phyloP scores from a whole-genome alignment of 768 basidiomycete genomes.

The Xerocomus potaroensis region DNA sequence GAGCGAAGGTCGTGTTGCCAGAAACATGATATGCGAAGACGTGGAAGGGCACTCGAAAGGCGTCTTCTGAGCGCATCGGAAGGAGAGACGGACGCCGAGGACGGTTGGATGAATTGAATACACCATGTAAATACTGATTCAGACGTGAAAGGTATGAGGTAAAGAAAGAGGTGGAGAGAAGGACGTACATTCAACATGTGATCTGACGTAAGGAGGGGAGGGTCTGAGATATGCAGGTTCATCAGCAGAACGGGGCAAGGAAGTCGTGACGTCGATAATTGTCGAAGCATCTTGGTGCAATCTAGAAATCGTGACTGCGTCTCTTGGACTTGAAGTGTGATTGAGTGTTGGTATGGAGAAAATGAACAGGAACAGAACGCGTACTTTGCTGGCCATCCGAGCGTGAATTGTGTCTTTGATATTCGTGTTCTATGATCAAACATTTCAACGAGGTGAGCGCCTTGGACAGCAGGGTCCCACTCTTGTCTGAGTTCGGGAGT shows the following conservation, averaged over 20 bases:
- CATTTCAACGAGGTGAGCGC: conserved; percentile 76
- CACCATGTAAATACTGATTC: conserved; percentile 86
- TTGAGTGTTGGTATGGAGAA: conserved; percentile 7
- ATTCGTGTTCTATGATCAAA: conserved; percentile 84
- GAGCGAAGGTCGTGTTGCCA: conserved; percentile 94
- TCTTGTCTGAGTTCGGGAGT: conserved; percentile 87
- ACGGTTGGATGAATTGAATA: conserved; percentile 60
- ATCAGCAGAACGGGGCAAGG: conserved; percentile 85
- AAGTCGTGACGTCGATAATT: conserved; percentile 87
- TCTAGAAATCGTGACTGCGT: conserved; percentile 90
- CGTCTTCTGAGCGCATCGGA: conserved; percentile 34
- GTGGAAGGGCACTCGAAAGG: conserved; percentile 29
- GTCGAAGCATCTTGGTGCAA: conserved; percentile 77
- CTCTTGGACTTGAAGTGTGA: conserved; percentile 57
- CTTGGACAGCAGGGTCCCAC: conserved; percentile 93
- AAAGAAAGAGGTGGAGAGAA: conserved; percentile 2
- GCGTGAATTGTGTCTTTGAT: conserved; percentile 81
- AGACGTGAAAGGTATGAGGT: conserved; percentile 5
- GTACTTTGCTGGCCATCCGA: conserved; percentile 97
- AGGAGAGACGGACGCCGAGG: conserved; percentile 30
- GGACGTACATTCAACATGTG: conserved; percentile 68
- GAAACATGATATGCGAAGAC: conserved; percentile 82
- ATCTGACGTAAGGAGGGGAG: conserved; percentile 88
- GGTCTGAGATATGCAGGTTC: conserved; percentile 90
- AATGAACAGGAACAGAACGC: conserved; percentile 38